Conservation (phyloP, 768 basidiomycete species). For the Collybia nuda region DNA sequence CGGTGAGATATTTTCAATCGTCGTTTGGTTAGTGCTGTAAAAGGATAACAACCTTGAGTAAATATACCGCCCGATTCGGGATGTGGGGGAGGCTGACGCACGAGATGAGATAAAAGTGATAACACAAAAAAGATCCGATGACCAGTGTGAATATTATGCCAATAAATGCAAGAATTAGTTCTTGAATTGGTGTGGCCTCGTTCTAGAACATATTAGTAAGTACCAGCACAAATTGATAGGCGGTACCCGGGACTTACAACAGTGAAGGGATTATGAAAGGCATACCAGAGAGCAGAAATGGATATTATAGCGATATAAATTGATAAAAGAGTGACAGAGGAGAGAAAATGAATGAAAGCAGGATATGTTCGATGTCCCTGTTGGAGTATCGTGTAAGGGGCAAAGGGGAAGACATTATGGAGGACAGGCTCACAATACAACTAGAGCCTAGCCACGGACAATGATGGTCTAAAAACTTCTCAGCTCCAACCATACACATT, state of each 20-base stretch:
- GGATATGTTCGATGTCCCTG: slow-evolving; percentile 86
- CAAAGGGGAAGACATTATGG: not conserved
- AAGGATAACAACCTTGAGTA: not conserved
- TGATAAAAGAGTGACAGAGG: slow-evolving; percentile 60
- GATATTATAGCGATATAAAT: slow-evolving; percentile 58
- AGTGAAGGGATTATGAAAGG: slow-evolving; percentile 60
- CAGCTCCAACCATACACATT: not conserved
- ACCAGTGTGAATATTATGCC: slow-evolving; percentile 62
- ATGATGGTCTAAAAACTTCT: slow-evolving; percentile 64
- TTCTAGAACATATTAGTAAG: slow-evolving; percentile 37
- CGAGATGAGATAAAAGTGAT: slow-evolving; percentile 77
- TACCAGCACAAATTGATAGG: not conserved
- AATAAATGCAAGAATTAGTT: slow-evolving; percentile 59
- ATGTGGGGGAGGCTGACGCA: slow-evolving; percentile 31
- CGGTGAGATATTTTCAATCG: slow-evolving; percentile 72
- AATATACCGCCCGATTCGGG: too few species aligned
- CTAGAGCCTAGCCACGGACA: slow-evolving; percentile 80
- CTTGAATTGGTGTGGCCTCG: slow-evolving; percentile 67
- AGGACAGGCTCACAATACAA: slow-evolving; percentile 62
- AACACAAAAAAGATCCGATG: slow-evolving; percentile 73
- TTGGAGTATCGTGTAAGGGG: slow-evolving; percentile 1
- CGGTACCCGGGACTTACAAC: slow-evolving; percentile 46
- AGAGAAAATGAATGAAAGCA: slow-evolving; percentile 78
- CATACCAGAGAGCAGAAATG: slow-evolving; percentile 55
- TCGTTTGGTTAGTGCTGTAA: slow-evolving; percentile 84